Base-by-base conservation (phyloP, 805 yeast species). In the Starmerella asiatica region DNA sequence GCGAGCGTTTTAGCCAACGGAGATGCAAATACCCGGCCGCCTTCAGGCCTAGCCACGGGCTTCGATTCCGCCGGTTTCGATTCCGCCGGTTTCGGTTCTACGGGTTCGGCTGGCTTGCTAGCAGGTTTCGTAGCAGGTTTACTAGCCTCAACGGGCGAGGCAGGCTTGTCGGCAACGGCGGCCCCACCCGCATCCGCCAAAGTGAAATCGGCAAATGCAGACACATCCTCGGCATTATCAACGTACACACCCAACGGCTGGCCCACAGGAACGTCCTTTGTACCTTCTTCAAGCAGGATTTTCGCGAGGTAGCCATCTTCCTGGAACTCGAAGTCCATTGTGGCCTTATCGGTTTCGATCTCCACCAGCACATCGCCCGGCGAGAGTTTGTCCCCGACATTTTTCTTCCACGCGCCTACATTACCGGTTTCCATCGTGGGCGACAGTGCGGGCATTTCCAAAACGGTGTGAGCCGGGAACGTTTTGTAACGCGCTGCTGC, bases 341-440 rank as follows among this genome's bases (percentile, higher is more conserved):
- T 76, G 39, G 97, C 96, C 69, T 86, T 86, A 63, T 86, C 98
- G 52, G 98, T 88, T 68, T 88, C 98, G 49, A 88, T 79, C 66
- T 88, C 97, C 44, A 95, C 96, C 52, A 88, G 73, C 34, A 91
- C 77, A 58, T 86, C 96, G 63, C 98, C 98, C 17, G 96, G 91
- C 23, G 71, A 56, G 50, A 91, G 74, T 61, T 73, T 64, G 60
- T 91, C 98, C 56, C 98, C 98, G 29, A 77, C 82, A 33, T 72
- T 63, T 68, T 86, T 91, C 59, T 76, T 71, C 98, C 98, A 91
- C 44, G 74, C 68, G 29, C 88, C 88, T 49, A 91, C 68, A 61
- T 75, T 79, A 59, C 98, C 98, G 58, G 82, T 88, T 46, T 95
- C 81, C 99, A 91, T 91, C 39, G 99, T 91, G 50, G 99, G 98